These are phyloP conservation scores for Tephrocybe rancida DNA, from an alignment of 768 basidiomycete species.

Conservation along the genomic window DNA sequence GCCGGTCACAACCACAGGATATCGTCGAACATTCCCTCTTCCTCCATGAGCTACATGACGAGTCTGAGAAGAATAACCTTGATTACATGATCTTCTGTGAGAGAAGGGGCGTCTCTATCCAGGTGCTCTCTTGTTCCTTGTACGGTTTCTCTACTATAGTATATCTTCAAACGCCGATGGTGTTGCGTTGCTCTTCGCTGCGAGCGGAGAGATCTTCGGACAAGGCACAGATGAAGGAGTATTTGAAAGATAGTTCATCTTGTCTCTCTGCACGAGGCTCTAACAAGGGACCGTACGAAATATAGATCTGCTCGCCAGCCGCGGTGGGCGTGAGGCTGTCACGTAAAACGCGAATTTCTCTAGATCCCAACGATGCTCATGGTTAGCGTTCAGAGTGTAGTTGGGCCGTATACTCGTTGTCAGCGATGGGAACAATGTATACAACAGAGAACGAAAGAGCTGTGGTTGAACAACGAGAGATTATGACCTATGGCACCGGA, in stretches of 20 bases:
- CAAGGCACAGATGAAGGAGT: slow-evolving; percentile 20
- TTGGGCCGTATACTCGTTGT: slow-evolving; percentile 1
- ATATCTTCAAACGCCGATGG: not conserved
- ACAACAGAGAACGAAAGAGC: slow-evolving; percentile 7
- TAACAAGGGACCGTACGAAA: slow-evolving; percentile 9
- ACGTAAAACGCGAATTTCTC: slow-evolving; percentile 7
- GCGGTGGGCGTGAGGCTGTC: slow-evolving; percentile 17
- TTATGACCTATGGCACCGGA: slow-evolving; percentile 11
- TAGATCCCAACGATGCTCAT: slow-evolving; percentile 12
- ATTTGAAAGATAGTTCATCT: slow-evolving; percentile 5
- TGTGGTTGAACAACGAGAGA: slow-evolving; percentile 18
- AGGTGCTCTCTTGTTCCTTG: slow-evolving; percentile 5
- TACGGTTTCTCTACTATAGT: not conserved
- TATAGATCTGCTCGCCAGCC: slow-evolving; percentile 18
- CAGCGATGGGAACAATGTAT: not conserved
- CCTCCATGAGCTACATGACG: slow-evolving; percentile 16
- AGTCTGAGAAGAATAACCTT: slow-evolving; percentile 5
- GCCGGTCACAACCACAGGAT: slow-evolving; percentile 12
- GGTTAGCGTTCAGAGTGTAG: slow-evolving; percentile 18
- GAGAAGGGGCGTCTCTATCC: slow-evolving; percentile 10
- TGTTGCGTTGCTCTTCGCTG: slow-evolving; percentile 18
- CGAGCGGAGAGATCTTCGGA: slow-evolving; percentile 10
- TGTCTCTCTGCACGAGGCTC: slow-evolving; percentile 11
- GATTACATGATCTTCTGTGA: slow-evolving; percentile 13
- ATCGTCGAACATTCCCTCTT: slow-evolving; percentile 12